Conservation (phyloP, 2,329 filamentous ascomycete species). For the Nannizzia gypsea region DNA sequence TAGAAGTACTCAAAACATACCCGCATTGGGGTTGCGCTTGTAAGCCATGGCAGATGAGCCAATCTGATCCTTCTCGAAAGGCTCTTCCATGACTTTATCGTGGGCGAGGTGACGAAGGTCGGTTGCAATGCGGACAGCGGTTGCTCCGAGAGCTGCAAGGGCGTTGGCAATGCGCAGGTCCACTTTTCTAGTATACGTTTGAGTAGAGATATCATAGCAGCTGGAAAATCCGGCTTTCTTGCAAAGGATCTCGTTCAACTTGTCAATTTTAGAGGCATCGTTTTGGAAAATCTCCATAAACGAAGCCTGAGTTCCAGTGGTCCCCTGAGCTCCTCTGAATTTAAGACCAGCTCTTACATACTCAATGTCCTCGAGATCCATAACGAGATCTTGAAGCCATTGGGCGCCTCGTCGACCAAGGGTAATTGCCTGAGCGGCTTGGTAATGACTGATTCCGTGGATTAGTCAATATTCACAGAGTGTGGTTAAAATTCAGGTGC, state of each 20-base stretch:
- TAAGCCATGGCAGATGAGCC: slow-evolving; percentile 57
- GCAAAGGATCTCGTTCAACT: slow-evolving; percentile 51
- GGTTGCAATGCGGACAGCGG: slow-evolving; percentile 57
- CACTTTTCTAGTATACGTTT: slow-evolving; percentile 71
- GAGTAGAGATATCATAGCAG: slow-evolving; percentile 54
- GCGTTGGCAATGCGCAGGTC: slow-evolving; percentile 72
- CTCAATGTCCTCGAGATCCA: slow-evolving; percentile 66
- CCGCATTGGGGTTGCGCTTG: slow-evolving; percentile 48
- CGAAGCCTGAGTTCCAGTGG: slow-evolving; percentile 66
- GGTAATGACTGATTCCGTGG: slow-evolving; percentile 4
- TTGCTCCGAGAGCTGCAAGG: slow-evolving; percentile 67
- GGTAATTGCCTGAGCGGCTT: slow-evolving; percentile 43
- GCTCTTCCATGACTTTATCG: slow-evolving; percentile 77
- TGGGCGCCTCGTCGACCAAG: slow-evolving; percentile 58
- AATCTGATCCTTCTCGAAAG: slow-evolving; percentile 69
- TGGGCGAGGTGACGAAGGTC: slow-evolving; percentile 64
- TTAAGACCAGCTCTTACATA: slow-evolving; percentile 54
- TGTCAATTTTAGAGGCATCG: slow-evolving; percentile 49
- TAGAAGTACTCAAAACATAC: not conserved
- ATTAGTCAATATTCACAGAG: not conserved
- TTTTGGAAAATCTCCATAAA: slow-evolving; percentile 59
- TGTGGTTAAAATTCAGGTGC: slow-evolving; percentile 27
- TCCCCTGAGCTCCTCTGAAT: slow-evolving; percentile 63
- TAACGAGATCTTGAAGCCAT: slow-evolving; percentile 64
- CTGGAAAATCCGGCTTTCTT: slow-evolving; percentile 53